Base-by-base conservation (phyloP, 2,329 filamentous ascomycete genomes). In the Penicillium sp. region DNA sequence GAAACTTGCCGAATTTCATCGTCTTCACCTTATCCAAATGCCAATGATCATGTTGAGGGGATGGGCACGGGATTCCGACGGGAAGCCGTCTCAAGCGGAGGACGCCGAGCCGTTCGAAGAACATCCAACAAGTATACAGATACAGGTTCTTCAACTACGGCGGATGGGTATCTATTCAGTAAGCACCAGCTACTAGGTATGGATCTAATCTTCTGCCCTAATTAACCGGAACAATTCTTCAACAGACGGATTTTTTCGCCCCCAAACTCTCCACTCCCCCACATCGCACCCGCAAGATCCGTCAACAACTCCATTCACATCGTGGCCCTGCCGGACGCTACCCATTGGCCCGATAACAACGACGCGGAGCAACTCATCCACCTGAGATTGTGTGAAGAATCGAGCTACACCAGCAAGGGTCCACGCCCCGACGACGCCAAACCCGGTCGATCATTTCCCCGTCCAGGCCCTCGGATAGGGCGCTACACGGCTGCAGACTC, bases 1-100 rank as follows among this genome's bases (percentile, higher is more conserved):
- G 11, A 14, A 20, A 47, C 31, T 47, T n/a, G 7, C 14, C 25
- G 43, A 47, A 31, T 47, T 12, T 47, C 11, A 43, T 11, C n/a
- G 6, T 37, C 31, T 20, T 3, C 10, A 37, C 15, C 47, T 49
- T 35, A 37, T 11, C 43, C 43, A 1, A 28, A 11, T 50, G n/a
- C n/a, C 31, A 50, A 61, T 63, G 10, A 49, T 71, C 38, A 54
- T 72, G 11, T 3, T 11, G 14, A 31, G 35, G 22, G 3, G 54
- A 61, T 62, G 55, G 35, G 37, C 43, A 56, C 67, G 71, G 65
- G 65, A 68, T 66, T 65, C 72, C 69, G 71, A 64, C 67, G 61
- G 69, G 55, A 38, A 31, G 14, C 43, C 58, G 54, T 37, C 8
- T 42, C 10, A n/a, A 22, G 17, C 35, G 48, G 48, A 50, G 48